Evolutionary conservation across 371 early-diverging fungal species (phyloP), one percentile per base, ranked within the genome.

Genomic region (Rhizopus arrhizus): DNA sequence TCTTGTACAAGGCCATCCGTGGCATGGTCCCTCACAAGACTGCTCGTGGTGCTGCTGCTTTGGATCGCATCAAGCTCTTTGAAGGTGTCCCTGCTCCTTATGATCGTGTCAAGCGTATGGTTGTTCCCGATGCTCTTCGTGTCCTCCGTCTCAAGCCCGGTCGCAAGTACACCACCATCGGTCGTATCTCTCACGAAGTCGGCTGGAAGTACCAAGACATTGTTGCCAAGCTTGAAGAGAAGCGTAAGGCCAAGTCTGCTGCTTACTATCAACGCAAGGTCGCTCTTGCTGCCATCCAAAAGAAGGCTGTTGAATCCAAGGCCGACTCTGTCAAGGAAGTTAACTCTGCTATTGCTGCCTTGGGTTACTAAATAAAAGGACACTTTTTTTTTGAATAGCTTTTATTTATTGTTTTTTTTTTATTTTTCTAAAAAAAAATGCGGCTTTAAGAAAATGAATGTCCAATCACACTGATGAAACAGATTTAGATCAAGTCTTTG

Each of bases 1-100:
- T 96, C 87, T 95, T 99, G 87, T 94, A 91, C 87, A 94, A 96
- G 78, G 88, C 95, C 51, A 87, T 99, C 78, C 94, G 99, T 72
- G 98, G 99, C 73, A 99, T 99, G 99, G 76, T 99, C 70, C 99
- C 99, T 59, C 97, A 99, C 91, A 99, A 98, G 92, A 95, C 97
- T 56, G 82, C 94, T 62, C 96, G 98, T 78, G 99, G 99, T 83
- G 91, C 95, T 65, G 92, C 92, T 57, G 99, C 99, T 68, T 85
- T 99, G 65, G 92, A 91, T 66, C 95, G 99, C 84, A 85, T 99
- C 73, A 95, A 95, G 91, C 89, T 97, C 69, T 99, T 97, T 72
- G 99, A 99, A 81, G 99, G 99, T 83, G 91, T 98, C 66, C 99
- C 99, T 59, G 86, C 96, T 70, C 96, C 99, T 55, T 99, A 96